Evolutionary conservation across 2,329 filamentous ascomycete genomes (phyloP), one percentile per base, ranked within the genome.

Genomic region (Colletotrichum cereale): DNA sequence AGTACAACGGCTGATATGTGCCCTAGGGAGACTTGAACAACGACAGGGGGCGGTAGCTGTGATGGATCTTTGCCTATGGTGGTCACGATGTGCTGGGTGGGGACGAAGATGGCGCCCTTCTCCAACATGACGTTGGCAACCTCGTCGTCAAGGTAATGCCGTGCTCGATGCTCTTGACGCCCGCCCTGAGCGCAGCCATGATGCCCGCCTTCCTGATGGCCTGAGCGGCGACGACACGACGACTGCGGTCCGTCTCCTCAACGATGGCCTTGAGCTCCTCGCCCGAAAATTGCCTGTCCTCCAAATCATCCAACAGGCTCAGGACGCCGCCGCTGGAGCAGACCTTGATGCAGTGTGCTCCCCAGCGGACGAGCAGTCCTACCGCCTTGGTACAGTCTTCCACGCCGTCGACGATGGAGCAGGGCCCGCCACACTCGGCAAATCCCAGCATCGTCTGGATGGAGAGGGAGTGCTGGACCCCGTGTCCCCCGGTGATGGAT

Each of bases 401-500:
- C 2, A 84, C 80, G 1, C 86, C 86, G 73, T 87, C 85, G 34
- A 82, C 83, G 2, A 86, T 76, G 21, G 77, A 76, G 31, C 81
- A 72, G 1, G 79, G 77, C 12, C 78, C 73, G 5, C 81, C 81
- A 60, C 79, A 80, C 12, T 77, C 66, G 34, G 75, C 77, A 3
- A 77, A 77, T 16, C 80, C 76, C 10, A 80, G 64, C 5, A 84
- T 78, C 24, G 78, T 79, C 5, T 76, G 73, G 2, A 81, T 72
- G 1, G 82, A 83, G 18, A 80, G 58, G n/a, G 78, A 75, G 63
- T 84, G 83, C 5, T 81, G 71, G 72, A 87, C 86, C 7, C 84
- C 84, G 74, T 87, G 86, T 0, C 86, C 86, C 5, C 82, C 86
- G 0, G 84, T 87, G 72, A 84, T 84, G 62, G 81, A 83, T 62